Evolutionary conservation across 495 filamentous ascomycete species (phyloP).

Genomic region (Elasticomyces elasticus): DNA sequence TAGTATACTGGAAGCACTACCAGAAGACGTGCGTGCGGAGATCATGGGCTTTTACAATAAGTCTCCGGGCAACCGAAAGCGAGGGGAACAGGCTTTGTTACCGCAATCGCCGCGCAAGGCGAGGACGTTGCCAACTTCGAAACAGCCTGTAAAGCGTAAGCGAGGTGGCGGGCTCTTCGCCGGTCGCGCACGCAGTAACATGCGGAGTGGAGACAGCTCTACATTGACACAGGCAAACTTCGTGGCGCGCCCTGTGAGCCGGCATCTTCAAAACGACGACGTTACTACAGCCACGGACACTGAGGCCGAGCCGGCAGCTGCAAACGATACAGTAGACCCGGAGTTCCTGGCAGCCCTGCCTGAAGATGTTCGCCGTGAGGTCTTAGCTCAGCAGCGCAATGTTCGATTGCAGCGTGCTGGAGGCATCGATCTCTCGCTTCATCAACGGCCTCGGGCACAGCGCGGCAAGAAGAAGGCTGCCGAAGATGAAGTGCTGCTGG

Average conservation of each 20-base stretch:
- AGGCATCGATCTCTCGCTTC: slow-evolving; percentile 27
- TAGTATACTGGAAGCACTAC: slow-evolving; percentile 56
- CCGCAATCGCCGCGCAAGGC: slow-evolving; percentile 51
- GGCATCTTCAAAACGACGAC: slow-evolving; percentile 15
- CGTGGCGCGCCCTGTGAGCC: slow-evolving; percentile 30
- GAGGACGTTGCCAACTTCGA: slow-evolving; percentile 37
- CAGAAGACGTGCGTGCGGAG: slow-evolving; percentile 74
- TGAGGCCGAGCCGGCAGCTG: slow-evolving; percentile 14
- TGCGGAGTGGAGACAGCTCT: slow-evolving; percentile 36
- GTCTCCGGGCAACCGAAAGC: slow-evolving; percentile 14
- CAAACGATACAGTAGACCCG: slow-evolving; percentile 43
- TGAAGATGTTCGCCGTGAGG: slow-evolving; percentile 65
- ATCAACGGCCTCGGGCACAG: not conserved
- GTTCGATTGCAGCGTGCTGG: slow-evolving; percentile 41
- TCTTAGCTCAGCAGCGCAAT: slow-evolving; percentile 61
- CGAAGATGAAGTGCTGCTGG: slow-evolving; percentile 12
- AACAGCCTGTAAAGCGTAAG: slow-evolving; percentile 48
- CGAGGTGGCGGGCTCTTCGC: slow-evolving; percentile 41
- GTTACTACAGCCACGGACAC: slow-evolving; percentile 12
- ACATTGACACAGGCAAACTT: slow-evolving; percentile 60
- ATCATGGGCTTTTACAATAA: slow-evolving; percentile 56
- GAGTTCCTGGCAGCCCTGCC: slow-evolving; percentile 75
- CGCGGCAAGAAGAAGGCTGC: slow-evolving; percentile 6
- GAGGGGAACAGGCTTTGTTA: slow-evolving; percentile 34
- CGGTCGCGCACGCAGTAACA: slow-evolving; percentile 37